Percentiles rank a stretch among this genome's conserved stretches.
phyloP scores from a whole-genome alignment of 768 basidiomycete genomes.

The Amanita pseudoporphyria region DNA sequence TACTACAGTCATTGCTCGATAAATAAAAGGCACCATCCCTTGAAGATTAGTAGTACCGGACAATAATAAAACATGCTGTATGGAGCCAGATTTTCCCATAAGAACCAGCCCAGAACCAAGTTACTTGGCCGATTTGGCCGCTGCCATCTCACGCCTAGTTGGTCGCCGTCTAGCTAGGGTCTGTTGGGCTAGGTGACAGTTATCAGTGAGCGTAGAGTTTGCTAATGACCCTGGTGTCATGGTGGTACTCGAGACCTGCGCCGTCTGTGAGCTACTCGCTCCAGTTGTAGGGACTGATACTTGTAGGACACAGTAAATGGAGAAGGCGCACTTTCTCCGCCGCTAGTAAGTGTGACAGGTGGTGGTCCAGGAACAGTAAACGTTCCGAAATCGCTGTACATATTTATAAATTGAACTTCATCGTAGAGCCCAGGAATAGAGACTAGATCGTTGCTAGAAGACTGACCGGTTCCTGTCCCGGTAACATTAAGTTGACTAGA shows the following conservation, averaged over 20 bases:
- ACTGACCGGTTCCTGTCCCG: constrained; percentile 26
- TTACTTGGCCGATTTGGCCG: not conserved
- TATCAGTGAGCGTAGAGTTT: not conserved
- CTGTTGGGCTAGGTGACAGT: not conserved
- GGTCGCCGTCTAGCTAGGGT: constrained; percentile 16
- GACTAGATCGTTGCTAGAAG: constrained; percentile 24
- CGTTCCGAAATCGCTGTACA: constrained; percentile 23
- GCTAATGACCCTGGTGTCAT: not conserved
- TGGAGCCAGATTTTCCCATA: not conserved
- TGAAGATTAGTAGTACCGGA: not conserved
- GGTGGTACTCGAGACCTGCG: constrained; percentile 12
- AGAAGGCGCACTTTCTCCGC: constrained; percentile 10
- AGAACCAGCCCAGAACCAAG: not conserved
- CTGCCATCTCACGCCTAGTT: constrained; percentile 5
- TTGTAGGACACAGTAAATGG: constrained; percentile 11
- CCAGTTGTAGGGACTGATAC: not conserved
- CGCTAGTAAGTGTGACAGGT: constrained; percentile 21
- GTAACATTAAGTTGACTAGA: constrained; percentile 27
- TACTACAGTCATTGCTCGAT: not conserved
- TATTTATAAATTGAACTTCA: constrained; percentile 25
- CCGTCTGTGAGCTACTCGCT: constrained; percentile 8
- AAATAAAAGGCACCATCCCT: not conserved
- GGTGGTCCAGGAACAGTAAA: constrained; percentile 29
- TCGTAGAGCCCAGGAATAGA: constrained; percentile 26
- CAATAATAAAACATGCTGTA: not conserved